Base-by-base conservation (phyloP, 1,284 basidiomycete species). In the Cutaneotrichosporon sp. region DNA sequence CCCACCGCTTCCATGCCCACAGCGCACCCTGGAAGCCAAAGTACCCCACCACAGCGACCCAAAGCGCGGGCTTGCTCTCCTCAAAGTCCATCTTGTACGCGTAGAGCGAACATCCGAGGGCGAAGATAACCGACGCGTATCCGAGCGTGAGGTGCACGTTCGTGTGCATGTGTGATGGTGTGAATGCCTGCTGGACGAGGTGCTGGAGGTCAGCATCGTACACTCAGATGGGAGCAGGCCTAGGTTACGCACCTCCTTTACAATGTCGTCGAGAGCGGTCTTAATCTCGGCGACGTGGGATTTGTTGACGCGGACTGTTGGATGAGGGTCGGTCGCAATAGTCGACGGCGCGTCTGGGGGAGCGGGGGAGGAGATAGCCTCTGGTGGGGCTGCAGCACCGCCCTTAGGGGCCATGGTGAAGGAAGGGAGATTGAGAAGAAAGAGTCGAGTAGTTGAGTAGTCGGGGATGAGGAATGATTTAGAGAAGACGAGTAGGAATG, bases 51-150 rank as follows among this genome's bases (percentile, higher is more conserved):
- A 95, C 85, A 6, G 91, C 92, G 26, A 85, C 84, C 85, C 88
- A 89, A 30, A 93, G 86, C 42, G 86, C 86, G 13, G 87, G 85
- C 80, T 94, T 94, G 66, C 89, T 87, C 75, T 88, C 85, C 77
- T 94, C 90, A 76, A 94, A 96, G n/a, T 90, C 87, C 62, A 89
- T 83, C 73, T 89, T 88, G 80, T 88, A 91, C 51, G 91, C 90
- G 73, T 95, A 94, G 55, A 90, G 82, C 26, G 87, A 89, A n/a
- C 90, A 91, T 6, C 85, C 88, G 38, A 84, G 85, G 36, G 91
- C 90, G 22, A 93, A 84, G 64, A 92, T 83, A 50, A 93, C 89
- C 63, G 89, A 87, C 11, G 88, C 83, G 88, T 91, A 95, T 22
- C 92, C 93, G 14, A 95, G 84, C 0, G 83, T 87, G 56, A 96